A percentile compares a stretch with the other conserved stretches of the same genome.
phyloP scores from a whole-genome alignment of 768 basidiomycete species.

The Suillus luteus region DNA sequence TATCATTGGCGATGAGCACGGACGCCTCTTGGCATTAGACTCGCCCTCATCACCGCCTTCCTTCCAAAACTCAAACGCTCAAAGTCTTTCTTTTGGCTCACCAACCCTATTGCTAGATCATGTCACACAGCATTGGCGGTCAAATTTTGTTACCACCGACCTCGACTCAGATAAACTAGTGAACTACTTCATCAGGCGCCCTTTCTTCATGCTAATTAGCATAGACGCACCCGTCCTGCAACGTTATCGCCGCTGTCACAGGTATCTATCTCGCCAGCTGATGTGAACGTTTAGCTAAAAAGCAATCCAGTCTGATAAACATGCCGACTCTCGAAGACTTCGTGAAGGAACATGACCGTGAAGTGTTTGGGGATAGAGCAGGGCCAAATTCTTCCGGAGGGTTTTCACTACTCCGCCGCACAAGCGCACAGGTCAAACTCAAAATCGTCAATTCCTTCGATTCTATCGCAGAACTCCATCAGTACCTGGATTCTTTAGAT shows the following conservation, averaged over 20 bases:
- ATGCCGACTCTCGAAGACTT: constrained; percentile 61
- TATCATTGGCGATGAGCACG: constrained; percentile 8
- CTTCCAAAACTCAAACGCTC: constrained; percentile 25
- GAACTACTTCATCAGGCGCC: constrained; percentile 75
- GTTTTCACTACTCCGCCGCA: not conserved
- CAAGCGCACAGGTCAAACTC: constrained; percentile 54
- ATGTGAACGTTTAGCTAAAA: not conserved
- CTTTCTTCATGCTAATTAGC: constrained; percentile 84
- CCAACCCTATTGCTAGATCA: constrained; percentile 62
- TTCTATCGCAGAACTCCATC: constrained; percentile 52
- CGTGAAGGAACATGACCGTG: constrained; percentile 66
- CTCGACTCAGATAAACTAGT: constrained; percentile 57
- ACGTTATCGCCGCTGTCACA: constrained; percentile 62
- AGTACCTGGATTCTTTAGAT: constrained; percentile 67
- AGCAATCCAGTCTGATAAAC: not conserved
- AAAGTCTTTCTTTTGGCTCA: constrained; percentile 41
- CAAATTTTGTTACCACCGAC: constrained; percentile 81
- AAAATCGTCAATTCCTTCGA: constrained; percentile 67
- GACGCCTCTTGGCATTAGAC: constrained; percentile 11
- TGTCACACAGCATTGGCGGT: constrained; percentile 80
- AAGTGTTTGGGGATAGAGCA: constrained; percentile 54
- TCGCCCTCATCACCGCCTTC: constrained; percentile 21
- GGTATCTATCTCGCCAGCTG: constrained; percentile 31
- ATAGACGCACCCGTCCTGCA: constrained; percentile 81
- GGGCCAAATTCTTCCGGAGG: constrained; percentile 25